Base-by-base conservation (phyloP, 192 early-diverging fungal genomes). In the Coemansia asiatica region DNA sequence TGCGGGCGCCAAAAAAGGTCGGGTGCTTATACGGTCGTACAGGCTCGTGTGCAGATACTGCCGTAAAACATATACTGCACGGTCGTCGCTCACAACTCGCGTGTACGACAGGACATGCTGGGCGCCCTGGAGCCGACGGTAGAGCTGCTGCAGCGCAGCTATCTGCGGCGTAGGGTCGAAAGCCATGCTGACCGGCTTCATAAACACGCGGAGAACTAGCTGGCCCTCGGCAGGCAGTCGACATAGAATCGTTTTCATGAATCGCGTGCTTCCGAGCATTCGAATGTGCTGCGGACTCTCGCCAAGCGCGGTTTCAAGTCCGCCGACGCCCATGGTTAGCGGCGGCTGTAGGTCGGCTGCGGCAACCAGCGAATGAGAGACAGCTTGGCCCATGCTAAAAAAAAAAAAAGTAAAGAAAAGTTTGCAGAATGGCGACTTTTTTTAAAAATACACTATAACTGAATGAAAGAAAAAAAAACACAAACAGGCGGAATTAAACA, bases 1-100 rank as follows among this genome's bases (percentile, higher is more conserved):
- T 1, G 68, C 83, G 4, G 83, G 54, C 22, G 87, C 87, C 65
- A 98, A 78, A 61, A 98, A 98, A 16, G 96, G 96, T 19, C 96
- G 88, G 1, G 93, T 98, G 65, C 94, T 97, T 44, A 97, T 94
- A 7, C 95, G 89, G 79, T 98, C 96, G 55, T 98, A 98, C n/a
- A 98, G 86, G 83, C 89, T 96, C 69, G 88, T 88, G 63, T 92
- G 92, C 60, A 97, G 76, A 67, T 90, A 91, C 70, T 95, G 95
- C 15, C 96, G 84, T 58, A 95, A 81, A 57, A 96, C 61, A 60
- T 96, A 98, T 18, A 90, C 93, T 8, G 94, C 95, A 21, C 86
- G 84, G 7, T 95, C 92, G 5, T 95, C 97, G 68, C 97, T 94
- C 29, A 95, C 61, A 23, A 96, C 86, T 23, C 83, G 81, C 56